phyloP scores from a whole-genome alignment of 2,329 filamentous ascomycete species.

The Aschersonia sp. region DNA sequence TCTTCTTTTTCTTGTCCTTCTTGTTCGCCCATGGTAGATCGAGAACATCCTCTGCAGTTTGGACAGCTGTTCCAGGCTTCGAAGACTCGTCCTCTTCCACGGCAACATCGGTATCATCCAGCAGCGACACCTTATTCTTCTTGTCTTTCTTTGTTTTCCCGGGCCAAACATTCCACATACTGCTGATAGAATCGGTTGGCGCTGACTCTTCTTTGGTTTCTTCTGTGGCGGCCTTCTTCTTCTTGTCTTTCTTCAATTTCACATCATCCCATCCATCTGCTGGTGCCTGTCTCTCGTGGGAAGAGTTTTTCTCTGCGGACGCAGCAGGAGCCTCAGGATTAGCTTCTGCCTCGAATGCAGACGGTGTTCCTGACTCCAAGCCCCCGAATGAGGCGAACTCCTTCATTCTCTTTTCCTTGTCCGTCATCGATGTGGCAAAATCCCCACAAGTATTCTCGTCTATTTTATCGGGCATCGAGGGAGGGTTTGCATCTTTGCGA shows the following conservation, averaged over 20 bases:
- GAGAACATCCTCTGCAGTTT: not conserved
- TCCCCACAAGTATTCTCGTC: conserved; percentile 14
- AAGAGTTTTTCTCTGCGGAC: not conserved
- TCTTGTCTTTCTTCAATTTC: conserved; percentile 6
- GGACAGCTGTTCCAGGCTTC: not conserved
- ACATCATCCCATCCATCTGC: conserved; percentile 9
- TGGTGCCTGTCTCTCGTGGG: too few species aligned
- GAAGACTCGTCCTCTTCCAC: conserved; percentile 1
- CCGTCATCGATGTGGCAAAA: conserved; percentile 12
- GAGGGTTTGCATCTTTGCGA: too few species aligned
- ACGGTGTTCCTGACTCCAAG: not conserved
- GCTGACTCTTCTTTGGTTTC: not conserved
- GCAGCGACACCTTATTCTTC: conserved; percentile 3
- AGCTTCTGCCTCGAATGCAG: conserved; percentile 6
- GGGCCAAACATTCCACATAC: not conserved
- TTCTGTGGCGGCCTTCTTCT: conserved; percentile 6
- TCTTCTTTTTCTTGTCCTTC: conserved; percentile 24
- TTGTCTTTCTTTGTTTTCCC: conserved; percentile 7
- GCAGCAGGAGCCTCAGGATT: conserved; percentile 3
- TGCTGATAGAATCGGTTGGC: not conserved
- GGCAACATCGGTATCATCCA: not conserved
- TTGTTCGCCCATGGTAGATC: conserved; percentile 17
- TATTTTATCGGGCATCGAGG: conserved; percentile 10
- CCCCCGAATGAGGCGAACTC: not conserved
- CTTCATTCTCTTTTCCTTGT: conserved; percentile 14